These are phyloP conservation scores for Trichaptum fuscoviolaceum DNA, from an alignment of 768 basidiomycete species.

Conservation along the genomic window DNA sequence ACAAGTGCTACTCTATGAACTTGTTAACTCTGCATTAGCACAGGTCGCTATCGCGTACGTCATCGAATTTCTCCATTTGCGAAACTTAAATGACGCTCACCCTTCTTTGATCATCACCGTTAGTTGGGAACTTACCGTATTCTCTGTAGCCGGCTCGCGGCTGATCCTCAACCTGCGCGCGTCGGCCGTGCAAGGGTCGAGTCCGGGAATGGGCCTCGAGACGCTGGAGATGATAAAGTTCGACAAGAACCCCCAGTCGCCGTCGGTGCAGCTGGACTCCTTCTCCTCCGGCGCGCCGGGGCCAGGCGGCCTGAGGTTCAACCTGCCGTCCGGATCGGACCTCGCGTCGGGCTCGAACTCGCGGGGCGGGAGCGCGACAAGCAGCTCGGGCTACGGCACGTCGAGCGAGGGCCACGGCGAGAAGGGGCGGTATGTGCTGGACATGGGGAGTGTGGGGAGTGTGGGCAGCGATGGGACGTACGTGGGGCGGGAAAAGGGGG, in stretches of 20 bases:
- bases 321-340: not conserved
- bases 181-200: not conserved
- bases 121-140: constrained; percentile 2
- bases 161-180: constrained; percentile 1
- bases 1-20: not conserved
- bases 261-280: not conserved
- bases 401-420: not conserved
- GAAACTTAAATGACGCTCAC: not conserved
- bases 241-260: not conserved
- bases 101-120: not conserved
- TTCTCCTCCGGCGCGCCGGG: not conserved
- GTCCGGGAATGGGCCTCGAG: not conserved
- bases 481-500: not conserved
- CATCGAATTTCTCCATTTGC: not conserved
- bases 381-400: not conserved
- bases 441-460: not conserved
- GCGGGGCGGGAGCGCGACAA: not conserved
- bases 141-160: not conserved
- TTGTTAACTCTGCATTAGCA: not conserved
- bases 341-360: not conserved
- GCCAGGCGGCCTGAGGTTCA: not conserved
- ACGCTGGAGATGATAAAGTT: constrained; percentile 4
- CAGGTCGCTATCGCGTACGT: constrained; percentile 4
- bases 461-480: not conserved
- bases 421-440: not conserved